Evolutionary conservation across 139 green algal genomes (phyloP), one percentile per base, ranked within the genome.

Genomic region (Pleodorina starrii): DNA sequence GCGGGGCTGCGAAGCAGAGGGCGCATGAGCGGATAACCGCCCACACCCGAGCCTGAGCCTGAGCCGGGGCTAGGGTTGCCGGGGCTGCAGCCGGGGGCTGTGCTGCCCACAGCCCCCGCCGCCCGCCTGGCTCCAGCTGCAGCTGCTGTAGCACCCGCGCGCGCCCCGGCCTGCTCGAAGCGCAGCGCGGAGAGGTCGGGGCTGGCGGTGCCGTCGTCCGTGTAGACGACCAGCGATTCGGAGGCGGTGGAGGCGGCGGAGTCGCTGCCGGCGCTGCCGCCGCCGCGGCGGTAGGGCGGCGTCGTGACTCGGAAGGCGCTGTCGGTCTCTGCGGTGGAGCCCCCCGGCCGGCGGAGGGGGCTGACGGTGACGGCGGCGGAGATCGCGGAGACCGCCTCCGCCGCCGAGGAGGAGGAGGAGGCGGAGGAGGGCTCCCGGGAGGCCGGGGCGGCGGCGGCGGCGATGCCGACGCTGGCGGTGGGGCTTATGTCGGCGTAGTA

Each of bases 131-230:
- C 50, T 60, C 50, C 54, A 25, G 54, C 54, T 12, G 2, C 5
- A 21, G 3, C 21, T 12, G 21, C 54, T 5, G 21, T 12, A 12
- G 54, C 54, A 66, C 7, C 54, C 25, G 29, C 54, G 5, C 54
- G 54, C 54, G 29, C 29, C 12, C 9, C n/a, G 29, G 1, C 54
- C 38, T n/a, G 5, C 46, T 79, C 82, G 9, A n/a, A 16, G 4
- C 25, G 0, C 44, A 88, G 3, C 2, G 23, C 5, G 17, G 63
- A 12, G 25, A 88, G 66, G 43, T 88, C 82, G 1, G 82, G 82
- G n/a, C 82, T 88, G 42, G 68, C 12, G 44, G 9, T 17, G 44
- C 82, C 82, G 44, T 79, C 66, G 82, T 88, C 82, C 29, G 81
- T 36, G 16, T 78, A 87, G 60, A 87, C 46, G 1, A 32, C 19